Evolutionary conservation across 768 basidiomycete species (phyloP).

Genomic region (Pisolithus orientalis): DNA sequence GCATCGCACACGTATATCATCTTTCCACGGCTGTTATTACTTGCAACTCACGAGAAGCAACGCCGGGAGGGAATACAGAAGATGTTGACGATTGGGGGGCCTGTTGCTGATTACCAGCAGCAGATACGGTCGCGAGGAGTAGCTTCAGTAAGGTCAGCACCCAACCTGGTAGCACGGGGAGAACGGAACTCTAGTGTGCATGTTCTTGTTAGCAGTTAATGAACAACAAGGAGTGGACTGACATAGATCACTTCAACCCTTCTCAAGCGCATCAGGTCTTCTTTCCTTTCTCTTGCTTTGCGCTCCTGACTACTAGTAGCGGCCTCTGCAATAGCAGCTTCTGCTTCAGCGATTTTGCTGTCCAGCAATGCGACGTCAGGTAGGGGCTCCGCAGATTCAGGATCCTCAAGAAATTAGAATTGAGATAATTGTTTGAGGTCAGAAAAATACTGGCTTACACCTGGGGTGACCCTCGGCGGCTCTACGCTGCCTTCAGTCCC

Average conservation of each 20-base stretch:
- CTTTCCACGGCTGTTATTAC: not conserved
- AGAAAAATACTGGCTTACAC: constrained; percentile 25
- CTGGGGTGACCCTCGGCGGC: constrained; percentile 40
- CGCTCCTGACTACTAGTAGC: constrained; percentile 47
- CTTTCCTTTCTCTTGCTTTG: constrained; percentile 60
- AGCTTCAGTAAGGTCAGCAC: constrained; percentile 92
- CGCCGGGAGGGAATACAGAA: constrained; percentile 65
- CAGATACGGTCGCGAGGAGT: constrained; percentile 87
- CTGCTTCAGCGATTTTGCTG: constrained; percentile 66
- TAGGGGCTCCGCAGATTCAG: constrained; percentile 56
- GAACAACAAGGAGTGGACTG: not conserved
- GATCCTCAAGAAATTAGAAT: constrained; percentile 37
- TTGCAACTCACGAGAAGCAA: constrained; percentile 50
- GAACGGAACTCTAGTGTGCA: constrained; percentile 59
- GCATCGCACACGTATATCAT: constrained; percentile 7
- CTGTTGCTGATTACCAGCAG: constrained; percentile 51
- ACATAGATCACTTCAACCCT: constrained; percentile 94
- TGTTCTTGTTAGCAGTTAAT: not conserved
- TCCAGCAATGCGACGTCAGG: constrained; percentile 70
- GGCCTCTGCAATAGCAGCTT: constrained; percentile 43
- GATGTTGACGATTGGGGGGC: constrained; percentile 63
- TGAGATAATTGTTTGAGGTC: not conserved
- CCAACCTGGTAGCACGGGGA: constrained; percentile 83
- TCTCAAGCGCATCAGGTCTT: constrained; percentile 82
- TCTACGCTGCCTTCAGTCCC: constrained; percentile 56